A percentile compares a stretch with the other conserved stretches of the same genome.
Conservation (phyloP, 495 filamentous ascomycete genomes). For the Neurospora tetrasperma region DNA sequence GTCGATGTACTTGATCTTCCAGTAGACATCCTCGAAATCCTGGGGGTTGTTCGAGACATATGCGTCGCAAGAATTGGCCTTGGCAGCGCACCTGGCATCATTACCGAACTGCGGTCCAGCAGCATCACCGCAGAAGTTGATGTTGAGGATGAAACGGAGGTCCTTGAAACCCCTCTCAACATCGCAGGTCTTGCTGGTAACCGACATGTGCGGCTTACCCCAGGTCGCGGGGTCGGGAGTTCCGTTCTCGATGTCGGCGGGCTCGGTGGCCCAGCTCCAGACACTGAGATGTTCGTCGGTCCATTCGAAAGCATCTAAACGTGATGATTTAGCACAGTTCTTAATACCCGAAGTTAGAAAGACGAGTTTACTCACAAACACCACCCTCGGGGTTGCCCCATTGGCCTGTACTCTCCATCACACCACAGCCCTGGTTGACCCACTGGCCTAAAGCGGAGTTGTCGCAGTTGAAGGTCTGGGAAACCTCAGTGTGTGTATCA, state of each 20-base stretch:
- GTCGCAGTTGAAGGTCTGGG: constrained; percentile 47
- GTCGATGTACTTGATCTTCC: constrained; percentile 46
- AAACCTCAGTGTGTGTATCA: constrained; percentile 35
- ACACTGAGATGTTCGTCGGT: constrained; percentile 52
- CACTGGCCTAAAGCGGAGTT: constrained; percentile 24
- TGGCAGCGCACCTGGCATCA: constrained; percentile 14
- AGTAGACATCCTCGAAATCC: constrained; percentile 48
- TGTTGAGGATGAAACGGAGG: constrained; percentile 38
- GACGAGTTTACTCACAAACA: constrained; percentile 28
- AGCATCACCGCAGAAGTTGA: constrained; percentile 40
- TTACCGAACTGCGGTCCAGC: constrained; percentile 22
- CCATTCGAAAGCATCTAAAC: constrained; percentile 59
- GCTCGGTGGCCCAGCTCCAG: constrained; percentile 58
- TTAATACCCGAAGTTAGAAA: background rate
- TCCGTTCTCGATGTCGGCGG: constrained; percentile 35
- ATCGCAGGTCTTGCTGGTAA: constrained; percentile 30
- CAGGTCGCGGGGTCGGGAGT: constrained; percentile 53
- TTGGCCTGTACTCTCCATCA: constrained; percentile 38
- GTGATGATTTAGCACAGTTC: background rate
- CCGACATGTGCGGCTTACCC: constrained; percentile 53
- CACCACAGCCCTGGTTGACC: constrained; percentile 27
- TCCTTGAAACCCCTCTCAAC: constrained; percentile 34
- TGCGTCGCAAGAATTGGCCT: constrained; percentile 34
- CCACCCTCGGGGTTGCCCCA: constrained; percentile 59
- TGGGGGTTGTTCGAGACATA: constrained; percentile 50